Base-by-base conservation (phyloP, 1,284 basidiomycete species). In the Phellopilus nigrolimitatus region DNA sequence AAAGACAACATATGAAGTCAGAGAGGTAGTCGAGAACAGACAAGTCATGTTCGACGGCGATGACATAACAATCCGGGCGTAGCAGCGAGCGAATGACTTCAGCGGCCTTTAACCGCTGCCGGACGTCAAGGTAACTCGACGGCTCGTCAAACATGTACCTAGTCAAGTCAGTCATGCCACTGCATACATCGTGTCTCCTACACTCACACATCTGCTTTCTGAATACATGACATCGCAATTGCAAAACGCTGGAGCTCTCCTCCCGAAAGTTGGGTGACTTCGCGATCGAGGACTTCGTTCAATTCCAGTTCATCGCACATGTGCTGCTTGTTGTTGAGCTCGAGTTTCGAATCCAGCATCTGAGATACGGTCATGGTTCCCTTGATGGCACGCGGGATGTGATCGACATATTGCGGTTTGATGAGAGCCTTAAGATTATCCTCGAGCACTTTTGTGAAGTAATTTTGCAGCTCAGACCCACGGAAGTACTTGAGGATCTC, bases 391-490 rank as follows among this genome's bases (percentile, higher is more conserved):
- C 88, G 82, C 5, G 95, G 95, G 63, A 98, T 97, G 67, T 97
- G 94, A 67, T 98, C 95, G 60, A 98, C 95, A 65, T 98, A 98
- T 80, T 98, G 95, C 1, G 95, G 95, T 70, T 98, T 98, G 69
- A 97, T 97, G 56, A 98, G 80, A 1, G 95, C 94, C 72, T 97
- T 97, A 63, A 97, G 75, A 64, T 98, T 94, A 68, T 98, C 95
- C 70, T 97, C 95, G 21, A 98, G 78, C n/a, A 97, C 90, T 70
- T 97, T 97, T 47, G 94, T 97, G 70, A 97, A 97, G 74, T 97
- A 97, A 68, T 97, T 98, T 67, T 97, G 95, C 27, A 97, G 78
- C 68, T 97, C 94, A 3, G 93, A 97, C 36, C 95, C 95, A 60
- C 95, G 85, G 79, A 97, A 97, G 67, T 98, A 89, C 69, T 95